Base-by-base conservation (phyloP, 2,329 filamentous ascomycete genomes). In the Rhynchosporium secalis region DNA sequence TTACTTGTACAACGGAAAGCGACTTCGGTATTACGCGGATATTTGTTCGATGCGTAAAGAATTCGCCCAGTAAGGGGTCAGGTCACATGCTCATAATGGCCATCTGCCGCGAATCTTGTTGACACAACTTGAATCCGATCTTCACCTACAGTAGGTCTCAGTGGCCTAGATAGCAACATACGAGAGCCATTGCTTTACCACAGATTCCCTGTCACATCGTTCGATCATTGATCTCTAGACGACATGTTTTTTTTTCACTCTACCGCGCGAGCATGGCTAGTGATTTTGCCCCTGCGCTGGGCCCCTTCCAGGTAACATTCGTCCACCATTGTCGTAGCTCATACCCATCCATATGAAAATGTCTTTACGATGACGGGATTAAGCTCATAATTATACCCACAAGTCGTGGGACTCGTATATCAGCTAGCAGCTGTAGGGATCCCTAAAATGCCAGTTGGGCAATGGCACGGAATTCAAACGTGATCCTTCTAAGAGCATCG, bases 141-240 rank as follows among this genome's bases (percentile, higher is more conserved):
- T 80, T 76, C 60, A 92, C 84, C 87, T 60, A 92, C 69, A 72
- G 20, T 20, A 20, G 20, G 20, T 94, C 90, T 3, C n/a, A 4
- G 20, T 54, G 9, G 10, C 13, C 20, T 29, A 15, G n/a, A 41
- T 20, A 29, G 26, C 20, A 12, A 29, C 20, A 38, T 13, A 7
- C n/a, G 40, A 41, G 13, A 3, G 10, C n/a, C 1, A 28, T 3
- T 41, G 8, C 20, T 28, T 10, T 54, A 20, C n/a, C 33, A 13
- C n/a, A 41, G 12, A 26, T 15, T 36, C 9, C 26, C 33, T 20
- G 38, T 3, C 3, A 4, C 10, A 29, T 54, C 51, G 51, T 54
- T 28, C 15, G 51, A 45, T 36, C 33, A 36, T 20, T 36, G 33
- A 36, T 6, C 9, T 36, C 33, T 36, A 36, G 33, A 36, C 5